Base-by-base conservation (phyloP, 805 yeast genomes). In the Kodamaea sagamina region DNA sequence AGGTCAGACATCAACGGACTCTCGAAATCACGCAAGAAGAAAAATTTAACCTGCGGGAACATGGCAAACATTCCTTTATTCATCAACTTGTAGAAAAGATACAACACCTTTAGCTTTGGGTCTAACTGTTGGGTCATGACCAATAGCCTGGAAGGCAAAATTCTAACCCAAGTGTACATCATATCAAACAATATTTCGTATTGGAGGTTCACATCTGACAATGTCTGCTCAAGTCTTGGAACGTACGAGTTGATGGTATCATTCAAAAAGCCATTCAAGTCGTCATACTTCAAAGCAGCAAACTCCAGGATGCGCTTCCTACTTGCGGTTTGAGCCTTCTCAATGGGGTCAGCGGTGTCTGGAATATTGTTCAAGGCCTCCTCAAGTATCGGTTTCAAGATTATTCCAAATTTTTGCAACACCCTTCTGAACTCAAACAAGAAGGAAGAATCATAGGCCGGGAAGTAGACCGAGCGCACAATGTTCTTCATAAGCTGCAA, bases 1-100 rank as follows among this genome's bases (percentile, higher is more conserved):
- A 68, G 65, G 39, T 69, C 73, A 32, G 63, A 46, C 67, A 67
- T 67, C 41, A 69, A 55, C 2, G 75, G 73, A 40, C 62, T 54
- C 46, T 67, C 73, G 46, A 69, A 68, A 51, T 69, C 75, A 19
- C 72, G 46, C 8, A 69, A 46, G 42, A 63, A 67, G 51, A 63
- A 66, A 46, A 61, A 69, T 44, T 63, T 67, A n/a, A 68, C 59
- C 38, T 69, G 75, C 2, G 75, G 75, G 17, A 62, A 53, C 13
- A 67, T 49, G 1, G 70, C 67, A 48, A 53, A 65, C 16, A 67
- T 47, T 0, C 63, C 54, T 45, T 67, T 68, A 40, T 62, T 65
- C 41, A 66, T 57, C 5, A 58, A 55, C 40, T 63, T 59, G 52
- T 52, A 64, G 47, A 59, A 67, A 10, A 69, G 48, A 39, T 59